These are phyloP conservation scores for Termitomyces sp. DNA, from an alignment of 768 basidiomycete genomes.

Conservation along the genomic window DNA sequence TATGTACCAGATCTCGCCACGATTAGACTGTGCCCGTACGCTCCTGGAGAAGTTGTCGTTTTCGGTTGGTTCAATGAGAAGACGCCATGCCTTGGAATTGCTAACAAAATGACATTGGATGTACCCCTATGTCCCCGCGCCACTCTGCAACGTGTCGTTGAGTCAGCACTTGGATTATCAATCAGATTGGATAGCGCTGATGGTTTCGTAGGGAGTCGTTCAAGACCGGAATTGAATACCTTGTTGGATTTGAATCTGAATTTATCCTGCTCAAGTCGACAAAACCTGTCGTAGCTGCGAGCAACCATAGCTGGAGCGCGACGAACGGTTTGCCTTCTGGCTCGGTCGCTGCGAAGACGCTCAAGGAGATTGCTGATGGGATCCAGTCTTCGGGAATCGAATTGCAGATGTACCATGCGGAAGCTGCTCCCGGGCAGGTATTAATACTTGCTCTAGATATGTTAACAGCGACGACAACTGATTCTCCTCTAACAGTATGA, in stretches of 20 bases:
- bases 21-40: constrained; percentile 49
- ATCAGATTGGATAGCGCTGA: neutral
- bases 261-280: constrained; percentile 59
- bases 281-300: constrained; percentile 39
- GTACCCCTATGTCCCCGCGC: constrained; percentile 59
- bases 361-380: constrained; percentile 56
- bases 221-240: constrained; percentile 36
- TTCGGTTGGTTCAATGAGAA: constrained; percentile 71
- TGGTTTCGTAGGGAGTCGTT: constrained; percentile 23
- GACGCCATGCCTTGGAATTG: constrained; percentile 27
- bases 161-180: constrained; percentile 31
- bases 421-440: constrained; percentile 69
- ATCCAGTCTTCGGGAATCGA: constrained; percentile 48
- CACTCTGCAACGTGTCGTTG: constrained; percentile 42
- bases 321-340: constrained; percentile 40
- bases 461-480: neutral
- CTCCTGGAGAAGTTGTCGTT: constrained; percentile 54
- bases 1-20: constrained; percentile 54
- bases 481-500: constrained; percentile 42
- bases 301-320: constrained; percentile 43
- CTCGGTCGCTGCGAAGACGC: constrained; percentile 33
- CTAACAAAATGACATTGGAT: constrained; percentile 28
- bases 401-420: constrained; percentile 64
- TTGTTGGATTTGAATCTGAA: constrained; percentile 67
- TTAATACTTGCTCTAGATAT: neutral